A percentile compares a stretch with the other conserved stretches of the same genome.
phyloP scores from a whole-genome alignment of 176 grass and related monocot genomes.

The Cocos nucifera region DNA sequence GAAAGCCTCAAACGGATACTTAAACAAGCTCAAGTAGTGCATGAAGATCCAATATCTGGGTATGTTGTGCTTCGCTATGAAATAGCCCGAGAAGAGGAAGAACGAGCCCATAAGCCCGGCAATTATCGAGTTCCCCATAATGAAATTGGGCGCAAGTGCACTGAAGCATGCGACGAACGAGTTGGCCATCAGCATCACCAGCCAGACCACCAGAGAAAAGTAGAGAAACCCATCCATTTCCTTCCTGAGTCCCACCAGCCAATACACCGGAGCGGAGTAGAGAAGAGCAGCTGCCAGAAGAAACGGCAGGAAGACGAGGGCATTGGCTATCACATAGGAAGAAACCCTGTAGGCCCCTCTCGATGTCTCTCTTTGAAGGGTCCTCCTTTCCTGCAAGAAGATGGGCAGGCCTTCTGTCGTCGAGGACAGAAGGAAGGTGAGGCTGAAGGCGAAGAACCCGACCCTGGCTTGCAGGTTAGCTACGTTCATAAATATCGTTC shows the following conservation, averaged over 20 bases:
- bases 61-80: conserved; percentile 62
- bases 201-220: conserved; percentile 82
- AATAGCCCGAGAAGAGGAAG: conserved; percentile 99
- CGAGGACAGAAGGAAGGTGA: not conserved
- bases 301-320: conserved; percentile 58
- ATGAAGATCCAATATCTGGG: conserved; percentile 90
- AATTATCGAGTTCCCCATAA: conserved; percentile 79
- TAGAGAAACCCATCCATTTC: conserved; percentile 55
- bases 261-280: conserved; percentile 77
- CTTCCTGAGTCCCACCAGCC: conserved; percentile 56
- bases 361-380: conserved; percentile 68
- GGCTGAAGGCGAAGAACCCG: not conserved
- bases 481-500: not conserved
- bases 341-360: conserved; percentile 77
- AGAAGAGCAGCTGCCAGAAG: conserved; percentile 52
- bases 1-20: conserved; percentile 91
- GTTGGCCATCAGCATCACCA: conserved; percentile 85
- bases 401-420: conserved; percentile 76
- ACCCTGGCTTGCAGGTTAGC: not conserved
- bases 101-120: conserved; percentile 72
- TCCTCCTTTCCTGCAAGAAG: conserved; percentile 75
- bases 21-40: conserved; percentile 94
- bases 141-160: conserved; percentile 78
- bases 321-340: conserved; percentile 66
- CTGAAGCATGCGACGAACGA: conserved; percentile 72